A percentile compares a stretch with the other conserved stretches of the same genome.
phyloP scores from a whole-genome alignment of 345 rosid genomes.

The Hibiscus tridactylites region DNA sequence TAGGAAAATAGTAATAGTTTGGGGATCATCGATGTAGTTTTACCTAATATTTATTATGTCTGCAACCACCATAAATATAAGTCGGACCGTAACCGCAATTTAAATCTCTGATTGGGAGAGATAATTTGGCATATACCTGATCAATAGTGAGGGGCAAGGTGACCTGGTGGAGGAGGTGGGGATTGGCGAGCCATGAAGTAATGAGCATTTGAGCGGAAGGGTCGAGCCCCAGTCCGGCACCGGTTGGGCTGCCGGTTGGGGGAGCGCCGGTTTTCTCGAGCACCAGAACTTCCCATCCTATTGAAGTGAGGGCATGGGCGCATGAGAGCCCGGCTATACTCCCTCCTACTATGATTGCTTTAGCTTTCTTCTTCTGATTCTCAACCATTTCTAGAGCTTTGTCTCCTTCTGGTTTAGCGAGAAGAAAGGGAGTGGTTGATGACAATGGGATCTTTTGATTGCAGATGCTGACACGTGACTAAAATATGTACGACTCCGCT shows the following conservation, averaged over 20 bases:
- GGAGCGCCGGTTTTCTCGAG: conserved; percentile 56
- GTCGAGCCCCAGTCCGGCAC: conserved; percentile 75
- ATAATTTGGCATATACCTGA: conserved; percentile 25
- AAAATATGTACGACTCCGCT: no score
- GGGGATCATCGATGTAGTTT: no score
- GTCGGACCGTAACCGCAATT: no score
- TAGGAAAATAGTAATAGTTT: no score
- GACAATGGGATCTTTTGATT: background rate
- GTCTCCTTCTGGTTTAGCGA: background rate
- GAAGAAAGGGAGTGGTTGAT: background rate
- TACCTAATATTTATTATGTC: no score
- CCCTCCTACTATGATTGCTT: conserved; percentile 65
- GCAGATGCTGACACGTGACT: no score
- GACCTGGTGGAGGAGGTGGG: conserved; percentile 32
- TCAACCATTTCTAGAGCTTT: conserved; percentile 14
- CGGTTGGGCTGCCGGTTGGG: conserved; percentile 65
- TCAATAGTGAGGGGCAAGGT: conserved; percentile 53
- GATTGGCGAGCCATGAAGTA: conserved; percentile 45
- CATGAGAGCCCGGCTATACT: conserved; percentile 74
- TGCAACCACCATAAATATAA: no score
- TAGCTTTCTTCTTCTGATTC: conserved; percentile 19
- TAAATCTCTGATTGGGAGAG: no score
- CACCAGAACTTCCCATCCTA: conserved; percentile 59
- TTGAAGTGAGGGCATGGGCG: conserved; percentile 56
- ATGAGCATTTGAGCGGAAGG: conserved; percentile 38